phyloP scores from a whole-genome alignment of 2,329 filamentous ascomycete species.

The Diplocarpon mali region DNA sequence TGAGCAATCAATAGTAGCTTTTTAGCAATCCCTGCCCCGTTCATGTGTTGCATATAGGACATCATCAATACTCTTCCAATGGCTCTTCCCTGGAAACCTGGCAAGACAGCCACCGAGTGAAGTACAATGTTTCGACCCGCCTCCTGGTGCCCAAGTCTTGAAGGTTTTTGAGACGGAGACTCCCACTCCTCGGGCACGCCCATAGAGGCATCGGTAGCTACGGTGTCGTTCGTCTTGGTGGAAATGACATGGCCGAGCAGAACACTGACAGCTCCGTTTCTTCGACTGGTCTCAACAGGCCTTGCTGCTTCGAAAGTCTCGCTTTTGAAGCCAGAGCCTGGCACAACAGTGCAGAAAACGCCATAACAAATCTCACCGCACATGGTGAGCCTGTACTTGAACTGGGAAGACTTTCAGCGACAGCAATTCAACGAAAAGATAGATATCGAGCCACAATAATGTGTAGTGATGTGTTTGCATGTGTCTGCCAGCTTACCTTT shows the following conservation, averaged over 20 bases:
- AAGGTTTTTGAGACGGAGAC: conserved; percentile 32
- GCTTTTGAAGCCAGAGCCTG: conserved; percentile 37
- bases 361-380: conserved; percentile 72
- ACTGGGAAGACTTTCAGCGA: conserved; percentile 35
- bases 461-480: conserved; percentile 9
- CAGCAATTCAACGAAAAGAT: background rate
- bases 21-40: conserved; percentile 56
- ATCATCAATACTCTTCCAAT: conserved; percentile 65
- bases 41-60: conserved; percentile 68
- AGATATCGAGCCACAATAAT: background rate
- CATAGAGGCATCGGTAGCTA: conserved; percentile 71
- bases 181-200: conserved; percentile 58
- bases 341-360: conserved; percentile 58
- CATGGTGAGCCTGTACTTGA: conserved; percentile 62
- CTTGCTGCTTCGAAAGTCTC: conserved; percentile 43
- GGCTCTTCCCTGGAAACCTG: conserved; percentile 61
- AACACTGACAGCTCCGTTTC: conserved; percentile 44
- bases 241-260: conserved; percentile 71
- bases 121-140: conserved; percentile 64
- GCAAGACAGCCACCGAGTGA: conserved; percentile 73
- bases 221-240: conserved; percentile 51
- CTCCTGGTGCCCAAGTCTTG: conserved; percentile 57
- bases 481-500: conserved; percentile 35
- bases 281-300: conserved; percentile 48
- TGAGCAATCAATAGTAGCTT: conserved; percentile 68